Evolutionary conservation across 1,139 yeast genomes (phyloP), one percentile per base, ranked within the genome.

Genomic region (Nakaseomyces glabratus): DNA sequence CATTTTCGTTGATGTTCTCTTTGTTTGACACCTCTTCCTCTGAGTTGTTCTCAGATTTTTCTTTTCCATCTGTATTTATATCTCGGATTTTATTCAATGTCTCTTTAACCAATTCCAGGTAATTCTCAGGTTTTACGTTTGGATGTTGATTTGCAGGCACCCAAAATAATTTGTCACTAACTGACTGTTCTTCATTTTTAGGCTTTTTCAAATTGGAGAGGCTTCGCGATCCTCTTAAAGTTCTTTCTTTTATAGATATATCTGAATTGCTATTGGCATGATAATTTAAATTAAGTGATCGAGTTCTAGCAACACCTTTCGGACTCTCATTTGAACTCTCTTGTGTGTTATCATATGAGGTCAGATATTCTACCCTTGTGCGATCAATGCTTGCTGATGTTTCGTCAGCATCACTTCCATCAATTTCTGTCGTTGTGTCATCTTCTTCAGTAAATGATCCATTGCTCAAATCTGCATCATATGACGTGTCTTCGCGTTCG

Each of bases 131-230:
- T 23, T 93, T 88, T 12, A 90, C 73, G 51, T 82, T 90, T 1
- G 98, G 97, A 55, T 90, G 98, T 32, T 85, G 70, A 44, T 76
- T 77, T 1, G 97, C 97, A 0, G 97, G 96, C 1, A 90, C 96
- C 98, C 98, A 88, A 34, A 86, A 62, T 11, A 77, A 57, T 35
- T 66, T 63, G 21, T 26, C 30, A 9, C 30, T 21, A 7, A 26
- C 30, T 11, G 15, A 19, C 11, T 15, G 11, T n/a, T 10, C 28
- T 7, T 18, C 30, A 4, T 18, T 21, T 15, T 26, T 26, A 18
- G 9, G 14, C 28, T 24, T 24, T 21, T 26, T 26, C 15, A 26
- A 11, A 10, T 26, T 26, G 4, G 30, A 26, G 21, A 26, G 17
- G 13, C 30, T 26, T n/a, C 30, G 10, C 16, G 30, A 17, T 6